Evolutionary conservation across 2,329 filamentous ascomycete species (phyloP).

Genomic region (Stagonosporopsis vannaccii): DNA sequence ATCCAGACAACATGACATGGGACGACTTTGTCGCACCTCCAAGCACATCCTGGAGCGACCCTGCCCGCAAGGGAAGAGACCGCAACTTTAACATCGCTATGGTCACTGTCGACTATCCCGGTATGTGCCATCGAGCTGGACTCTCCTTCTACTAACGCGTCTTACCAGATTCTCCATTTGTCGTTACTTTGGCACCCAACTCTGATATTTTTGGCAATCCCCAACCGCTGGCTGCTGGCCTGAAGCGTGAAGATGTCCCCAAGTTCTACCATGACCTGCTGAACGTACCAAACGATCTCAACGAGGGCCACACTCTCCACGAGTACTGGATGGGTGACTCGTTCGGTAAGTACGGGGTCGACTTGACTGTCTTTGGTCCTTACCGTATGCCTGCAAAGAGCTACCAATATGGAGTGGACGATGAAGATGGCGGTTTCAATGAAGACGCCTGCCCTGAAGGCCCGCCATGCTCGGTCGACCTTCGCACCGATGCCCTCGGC

Average conservation of each 20-base stretch:
- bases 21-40: constrained; percentile 57
- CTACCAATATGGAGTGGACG: constrained; percentile 61
- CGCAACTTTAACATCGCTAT: constrained; percentile 66
- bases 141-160: not conserved
- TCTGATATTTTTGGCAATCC: constrained; percentile 62
- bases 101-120: constrained; percentile 60
- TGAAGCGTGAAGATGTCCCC: constrained; percentile 57
- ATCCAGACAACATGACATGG: constrained; percentile 61
- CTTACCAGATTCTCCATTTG: constrained; percentile 54
- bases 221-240: constrained; percentile 52
- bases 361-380: constrained; percentile 61
- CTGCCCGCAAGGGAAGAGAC: constrained; percentile 53
- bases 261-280: constrained; percentile 60
- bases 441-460: constrained; percentile 56
- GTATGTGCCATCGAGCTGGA: not conserved
- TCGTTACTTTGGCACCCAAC: constrained; percentile 55
- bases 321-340: constrained; percentile 67
- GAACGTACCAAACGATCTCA: constrained; percentile 59
- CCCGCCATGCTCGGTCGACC: constrained; percentile 55
- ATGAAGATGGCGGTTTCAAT: constrained; percentile 55
- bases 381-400: constrained; percentile 58
- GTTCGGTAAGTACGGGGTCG: constrained; percentile 60
- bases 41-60: constrained; percentile 58
- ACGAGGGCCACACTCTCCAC: constrained; percentile 61
- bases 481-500: constrained; percentile 58